Evolutionary conservation across 768 basidiomycete species (phyloP), one percentile per base, ranked within the genome.

Genomic region (Hysterangium stoloniferum): DNA sequence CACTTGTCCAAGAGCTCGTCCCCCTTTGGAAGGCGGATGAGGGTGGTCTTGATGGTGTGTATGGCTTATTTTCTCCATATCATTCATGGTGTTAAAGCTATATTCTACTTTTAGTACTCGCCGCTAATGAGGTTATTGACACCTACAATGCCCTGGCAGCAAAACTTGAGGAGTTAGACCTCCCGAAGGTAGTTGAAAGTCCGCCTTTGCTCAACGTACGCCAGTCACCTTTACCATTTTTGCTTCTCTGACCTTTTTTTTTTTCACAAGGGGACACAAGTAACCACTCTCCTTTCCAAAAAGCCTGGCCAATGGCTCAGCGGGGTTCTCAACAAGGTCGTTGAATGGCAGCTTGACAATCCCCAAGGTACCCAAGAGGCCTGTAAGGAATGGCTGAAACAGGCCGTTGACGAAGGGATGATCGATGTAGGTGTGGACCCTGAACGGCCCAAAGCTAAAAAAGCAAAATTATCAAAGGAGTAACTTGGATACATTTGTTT

Each of bases 301-400:
- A 78, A 73, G 54, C 75, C 82, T 1, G 92, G 92, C 1, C 75
- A 79, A 1, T 83, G 90, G 79, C 79, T 82, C 4, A 76, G 77
- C 28, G 66, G 73, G 25, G 73, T 82, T 5, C 69, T 90, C 17
- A 68, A 73, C n/a, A 75, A 72, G 41, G 73, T 97, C 22, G 60
- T 90, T 17, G 77, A 82, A 53, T 98, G 93, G 94, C 91, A 93
- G 58, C 72, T 98, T 6, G 82, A 78, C 31, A 68, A 92, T 62
- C 89, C 93, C 0, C 59, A 71, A 2, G 76, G 73, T 1, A 76
- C 78, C 4, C 78, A 79, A 59, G 82, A 79, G 4, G 77, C 80
- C 4, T 93, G 91, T 61, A 62, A 70, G 25, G 62, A 62, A 11
- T 96, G 90, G 90, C 67, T 97, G 36, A 65, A 67, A 52, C 64